Conservation (phyloP, 2,329 filamentous ascomycete species). For the Calonectria montana region DNA sequence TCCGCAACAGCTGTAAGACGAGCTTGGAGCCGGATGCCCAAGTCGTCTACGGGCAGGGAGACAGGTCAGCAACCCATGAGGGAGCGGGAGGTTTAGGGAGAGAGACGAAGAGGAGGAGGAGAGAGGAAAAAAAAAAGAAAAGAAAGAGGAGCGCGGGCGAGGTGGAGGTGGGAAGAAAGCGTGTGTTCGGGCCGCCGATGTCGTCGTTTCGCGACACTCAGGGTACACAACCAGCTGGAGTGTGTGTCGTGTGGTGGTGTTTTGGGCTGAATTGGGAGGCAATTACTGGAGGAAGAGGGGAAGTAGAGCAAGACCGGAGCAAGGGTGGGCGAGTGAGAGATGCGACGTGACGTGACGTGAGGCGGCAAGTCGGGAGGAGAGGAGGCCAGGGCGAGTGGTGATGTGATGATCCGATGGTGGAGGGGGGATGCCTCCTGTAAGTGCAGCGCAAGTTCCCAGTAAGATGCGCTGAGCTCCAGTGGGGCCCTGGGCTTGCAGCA, state of each 20-base stretch:
- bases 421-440: conserved; percentile 11
- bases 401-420: conserved; percentile 40
- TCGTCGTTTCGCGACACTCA: conserved; percentile 28
- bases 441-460: conserved; percentile 14
- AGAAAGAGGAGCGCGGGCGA: not conserved
- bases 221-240: not conserved
- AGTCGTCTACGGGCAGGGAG: conserved; percentile 35
- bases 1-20: conserved; percentile 35
- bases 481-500: conserved; percentile 18
- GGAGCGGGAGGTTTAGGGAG: conserved; percentile 12
- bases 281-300: conserved; percentile 22
- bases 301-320: conserved; percentile 19
- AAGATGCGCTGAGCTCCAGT: conserved; percentile 34
- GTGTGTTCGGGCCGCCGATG: conserved; percentile 22
- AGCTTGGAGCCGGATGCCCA: conserved; percentile 34
- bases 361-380: conserved; percentile 20
- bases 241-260: conserved; percentile 9
- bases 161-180: not conserved
- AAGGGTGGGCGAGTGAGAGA: conserved; percentile 15
- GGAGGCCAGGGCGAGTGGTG: conserved; percentile 14
- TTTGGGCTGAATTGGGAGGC: conserved; percentile 10
- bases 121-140: not conserved
- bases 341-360: conserved; percentile 24
- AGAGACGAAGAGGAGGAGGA: conserved; percentile 12
- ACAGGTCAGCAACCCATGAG: conserved; percentile 41